phyloP scores from a whole-genome alignment of 2,329 filamentous ascomycete species.

The Trichophyton schoenleinii region DNA sequence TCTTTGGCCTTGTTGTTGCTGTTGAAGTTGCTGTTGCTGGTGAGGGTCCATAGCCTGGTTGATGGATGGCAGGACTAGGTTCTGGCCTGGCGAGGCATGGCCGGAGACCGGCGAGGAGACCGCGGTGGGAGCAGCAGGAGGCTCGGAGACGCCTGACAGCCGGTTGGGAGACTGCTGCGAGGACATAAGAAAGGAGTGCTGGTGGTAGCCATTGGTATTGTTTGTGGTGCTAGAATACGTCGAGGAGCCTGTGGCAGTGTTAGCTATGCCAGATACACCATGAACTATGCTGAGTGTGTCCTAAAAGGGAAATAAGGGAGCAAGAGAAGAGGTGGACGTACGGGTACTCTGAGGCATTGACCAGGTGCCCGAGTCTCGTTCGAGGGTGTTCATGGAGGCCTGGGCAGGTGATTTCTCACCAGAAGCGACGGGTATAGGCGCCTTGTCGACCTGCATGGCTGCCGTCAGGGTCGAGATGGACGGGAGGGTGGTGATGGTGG shows the following conservation, averaged over 20 bases:
- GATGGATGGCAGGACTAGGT: slow-evolving; percentile 42
- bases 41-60: slow-evolving; percentile 46
- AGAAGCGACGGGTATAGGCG: slow-evolving; percentile 16
- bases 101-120: neutral
- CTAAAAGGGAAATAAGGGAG: neutral
- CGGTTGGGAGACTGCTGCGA: slow-evolving; percentile 36
- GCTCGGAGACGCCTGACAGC: slow-evolving; percentile 27
- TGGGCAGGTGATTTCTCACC: slow-evolving; percentile 32
- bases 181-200: slow-evolving; percentile 32
- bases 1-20: slow-evolving; percentile 19
- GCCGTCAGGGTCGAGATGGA: slow-evolving; percentile 38
- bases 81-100: slow-evolving; percentile 10
- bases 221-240: slow-evolving; percentile 38
- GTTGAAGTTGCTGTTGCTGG: slow-evolving; percentile 18
- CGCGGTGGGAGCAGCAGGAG: slow-evolving; percentile 9
- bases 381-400: slow-evolving; percentile 33
- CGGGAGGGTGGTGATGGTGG: slow-evolving; percentile 32
- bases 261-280: neutral
- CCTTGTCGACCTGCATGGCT: slow-evolving; percentile 25
- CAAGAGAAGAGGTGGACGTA: slow-evolving; percentile 21
- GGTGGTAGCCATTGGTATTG: slow-evolving; percentile 31
- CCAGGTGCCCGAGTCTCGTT: slow-evolving; percentile 49
- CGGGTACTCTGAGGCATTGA: slow-evolving; percentile 47
- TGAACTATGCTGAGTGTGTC: neutral
- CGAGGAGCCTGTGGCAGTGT: slow-evolving; percentile 29